Evolutionary conservation across 257 asterid species (phyloP), one percentile per base, ranked within the genome.

Genomic region (Orobanche coerulescens): DNA sequence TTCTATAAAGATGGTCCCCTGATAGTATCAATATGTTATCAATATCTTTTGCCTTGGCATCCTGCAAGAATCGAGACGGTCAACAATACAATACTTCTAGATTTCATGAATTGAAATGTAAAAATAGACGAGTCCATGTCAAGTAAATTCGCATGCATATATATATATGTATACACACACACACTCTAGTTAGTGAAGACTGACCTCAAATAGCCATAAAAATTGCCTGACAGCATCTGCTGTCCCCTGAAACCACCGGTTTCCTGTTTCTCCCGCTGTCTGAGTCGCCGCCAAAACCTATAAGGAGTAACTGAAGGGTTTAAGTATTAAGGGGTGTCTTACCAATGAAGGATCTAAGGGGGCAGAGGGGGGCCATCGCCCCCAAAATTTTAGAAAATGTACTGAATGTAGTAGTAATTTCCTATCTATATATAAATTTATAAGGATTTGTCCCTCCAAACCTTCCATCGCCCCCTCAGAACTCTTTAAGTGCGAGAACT

Each of bases 191-290:
- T 37, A 7, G 52, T 2, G 13, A 6, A 46, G 3, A 46, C 25
- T 14, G 24, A 82, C 98, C 95, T 92, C 98, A 72, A 92, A 92
- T 50, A 92, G 23, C 98, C 98, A 92, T 62, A 60, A 66, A 64
- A 92, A 92, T 65, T 82, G 85, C 83, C 98, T 86, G 68, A 92
- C 98, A 24, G 98, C 98, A 66, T 92, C 98, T 1, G 98, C 98
- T 0, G 96, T 88, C 46, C 98, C 98, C 67, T 92, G 96, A 66
- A 92, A 92, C 98, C 98, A 92, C 20, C 57, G 81, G 65, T 78
- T 82, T 22, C 98, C 98, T 2, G 82, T 71, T 82, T 90, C 97
- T 31, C 97, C 97, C 0, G 79, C 78, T 7, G 98, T 92, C 75
- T 92, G 98, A 54, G 96, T 92, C 3, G 98, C 98, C 12, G 98